Conservation (phyloP, 345 rosid species). For the Nasturtium officinale region DNA sequence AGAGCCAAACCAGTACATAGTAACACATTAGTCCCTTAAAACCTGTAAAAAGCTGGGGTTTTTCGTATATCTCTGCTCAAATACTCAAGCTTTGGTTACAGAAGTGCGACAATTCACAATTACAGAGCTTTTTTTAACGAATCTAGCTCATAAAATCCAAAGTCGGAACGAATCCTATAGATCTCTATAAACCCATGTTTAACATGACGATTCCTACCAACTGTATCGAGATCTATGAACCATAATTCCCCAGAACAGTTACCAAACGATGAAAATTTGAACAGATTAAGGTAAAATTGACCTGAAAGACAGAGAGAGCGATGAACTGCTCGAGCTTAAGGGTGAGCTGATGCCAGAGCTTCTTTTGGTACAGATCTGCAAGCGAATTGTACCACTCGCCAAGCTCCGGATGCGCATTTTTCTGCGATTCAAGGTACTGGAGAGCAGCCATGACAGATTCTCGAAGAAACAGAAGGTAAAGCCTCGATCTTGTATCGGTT, state of each 20-base stretch:
- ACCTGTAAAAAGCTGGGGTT: background rate
- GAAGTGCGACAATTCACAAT: background rate
- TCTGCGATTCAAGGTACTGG: conserved; percentile 71
- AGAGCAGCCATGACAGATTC: conserved; percentile 75
- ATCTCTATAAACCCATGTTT: conserved; percentile 21
- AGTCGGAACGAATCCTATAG: background rate
- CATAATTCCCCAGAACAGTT: conserved; percentile 15
- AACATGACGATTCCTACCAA: background rate
- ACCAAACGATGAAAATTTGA: background rate
- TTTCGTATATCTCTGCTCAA: background rate
- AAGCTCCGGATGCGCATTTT: conserved; percentile 72
- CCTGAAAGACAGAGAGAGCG: conserved; percentile 81
- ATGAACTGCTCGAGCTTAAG: conserved; percentile 95
- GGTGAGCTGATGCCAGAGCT: conserved; percentile 99
- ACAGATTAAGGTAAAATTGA: conserved; percentile 5
- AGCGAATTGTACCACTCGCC: conserved; percentile 90
- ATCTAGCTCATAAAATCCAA: conserved; percentile 18
- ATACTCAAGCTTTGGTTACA: conserved; percentile 7
- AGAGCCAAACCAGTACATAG: conserved; percentile 20
- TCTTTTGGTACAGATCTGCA: conserved; percentile 96
- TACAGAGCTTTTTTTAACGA: conserved; percentile 20
- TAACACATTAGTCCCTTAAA: conserved; percentile 5
- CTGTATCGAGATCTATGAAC: conserved; percentile 28
- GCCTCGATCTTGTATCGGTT: conserved; percentile 34
- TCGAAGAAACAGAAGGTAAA: background rate